Evolutionary conservation across 2,329 filamentous ascomycete species (phyloP), one percentile per base, ranked within the genome.

Genomic region (Cordyceps cicadae): DNA sequence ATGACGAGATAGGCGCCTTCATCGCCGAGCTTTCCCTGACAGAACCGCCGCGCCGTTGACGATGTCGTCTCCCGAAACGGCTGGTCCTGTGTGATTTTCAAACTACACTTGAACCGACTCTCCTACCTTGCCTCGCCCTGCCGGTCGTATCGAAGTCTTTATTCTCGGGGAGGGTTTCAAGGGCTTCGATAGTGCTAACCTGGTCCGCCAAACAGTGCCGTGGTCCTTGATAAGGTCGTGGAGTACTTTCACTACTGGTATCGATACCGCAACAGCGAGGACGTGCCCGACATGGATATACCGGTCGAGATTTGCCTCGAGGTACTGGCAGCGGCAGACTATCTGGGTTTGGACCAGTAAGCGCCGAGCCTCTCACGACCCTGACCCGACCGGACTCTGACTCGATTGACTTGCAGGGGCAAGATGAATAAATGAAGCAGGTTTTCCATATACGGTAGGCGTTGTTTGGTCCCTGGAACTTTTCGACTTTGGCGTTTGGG

Each of bases 191-290:
- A 9, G 34, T 11, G 63, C 54, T 67, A 64, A 63, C 58, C 60
- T 60, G 65, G 51, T 26, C 34, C 51, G 26, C 50, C 59, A 37
- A 37, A 66, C 71, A 92, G 88, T 73, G 87, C 85, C 64, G 77
- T 87, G 58, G 83, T 92, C 6, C 83, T 93, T 3, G 89, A 92
- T 71, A 91, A 90, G 70, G 86, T 92, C 37, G 88, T 87, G 72
- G 88, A 92, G 74, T 93, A 92, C 74, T 87, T 92, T 64, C 89
- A 91, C 70, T 92, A 92, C 77, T 89, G 88, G 77, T 87, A 91
- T 74, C 87, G 86, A 68, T 81, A 90, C 73, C 81, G 81, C 56
- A 82, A 90, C 65, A 79, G 79, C 65, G 85, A 87, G 66, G 86
- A 91, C 67, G 88, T 92, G 21, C 85, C 87, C 5, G 89, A 93